Percentiles rank a stretch among this genome's conserved stretches.
Evolutionary conservation across 371 early-diverging fungal species (phyloP).

Genomic region (Capillidium heterosporum): DNA sequence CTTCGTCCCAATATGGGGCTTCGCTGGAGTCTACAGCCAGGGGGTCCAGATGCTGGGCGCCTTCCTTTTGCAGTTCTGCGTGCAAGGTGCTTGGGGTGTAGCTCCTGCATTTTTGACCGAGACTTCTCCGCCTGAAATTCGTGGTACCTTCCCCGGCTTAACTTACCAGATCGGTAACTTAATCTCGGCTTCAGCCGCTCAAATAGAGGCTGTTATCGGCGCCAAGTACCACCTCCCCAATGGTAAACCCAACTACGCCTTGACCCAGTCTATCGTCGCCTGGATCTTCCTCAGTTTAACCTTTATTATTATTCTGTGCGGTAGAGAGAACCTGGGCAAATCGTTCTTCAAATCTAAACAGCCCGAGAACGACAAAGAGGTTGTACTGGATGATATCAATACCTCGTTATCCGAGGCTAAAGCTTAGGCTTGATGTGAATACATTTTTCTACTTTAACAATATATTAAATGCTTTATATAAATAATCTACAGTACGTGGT

Average conservation of each 20-base stretch:
- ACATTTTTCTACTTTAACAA: too few relatives aligned
- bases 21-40: conserved; percentile 19
- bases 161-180: conserved; percentile 51
- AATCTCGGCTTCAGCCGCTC: conserved; percentile 40
- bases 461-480: too few relatives aligned
- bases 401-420: too few relatives aligned
- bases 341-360: not conserved
- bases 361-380: conserved; percentile 7
- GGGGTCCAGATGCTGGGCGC: conserved; percentile 26
- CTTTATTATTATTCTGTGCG: conserved; percentile 16
- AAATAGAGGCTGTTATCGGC: conserved; percentile 44
- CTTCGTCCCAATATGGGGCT: conserved; percentile 45
- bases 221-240: conserved; percentile 20
- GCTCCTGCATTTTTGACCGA: conserved; percentile 50
- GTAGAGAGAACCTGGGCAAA: conserved; percentile 17
- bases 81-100: conserved; percentile 47
- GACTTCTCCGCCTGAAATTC: conserved; percentile 37
- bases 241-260: conserved; percentile 38
- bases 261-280: conserved; percentile 40
- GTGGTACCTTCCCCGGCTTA: conserved; percentile 47
- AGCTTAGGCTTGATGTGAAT: too few relatives aligned
- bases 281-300: conserved; percentile 24
- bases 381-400: not conserved
- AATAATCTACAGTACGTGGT: too few relatives aligned
- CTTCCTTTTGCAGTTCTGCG: conserved; percentile 39